Conservation (phyloP, 129 eudicot genomes). For the Saussurea involucrata region DNA sequence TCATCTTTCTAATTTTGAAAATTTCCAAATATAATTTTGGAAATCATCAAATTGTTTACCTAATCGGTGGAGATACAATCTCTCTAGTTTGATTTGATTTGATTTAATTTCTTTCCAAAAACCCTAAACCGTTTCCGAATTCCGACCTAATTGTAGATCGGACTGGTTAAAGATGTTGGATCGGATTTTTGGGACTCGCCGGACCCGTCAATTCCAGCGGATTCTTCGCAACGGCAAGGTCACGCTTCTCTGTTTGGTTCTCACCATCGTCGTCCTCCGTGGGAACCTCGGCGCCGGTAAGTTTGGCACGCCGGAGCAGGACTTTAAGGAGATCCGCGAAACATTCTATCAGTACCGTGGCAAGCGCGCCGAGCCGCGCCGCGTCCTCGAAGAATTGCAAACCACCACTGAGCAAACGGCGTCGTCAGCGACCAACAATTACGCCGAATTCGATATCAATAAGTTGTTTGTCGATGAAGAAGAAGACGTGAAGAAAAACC, state of each 20-base stretch:
- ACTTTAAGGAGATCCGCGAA: conserved; percentile 58
- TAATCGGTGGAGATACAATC: not conserved
- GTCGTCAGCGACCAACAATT: conserved; percentile 35
- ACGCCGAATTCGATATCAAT: conserved; percentile 54
- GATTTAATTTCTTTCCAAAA: conserved; percentile 4
- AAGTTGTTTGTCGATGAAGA: conserved; percentile 74
- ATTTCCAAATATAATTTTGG: not conserved
- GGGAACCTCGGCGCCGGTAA: conserved; percentile 75
- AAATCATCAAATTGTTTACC: not conserved
- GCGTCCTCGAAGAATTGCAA: conserved; percentile 56
- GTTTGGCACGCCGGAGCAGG: conserved; percentile 86
- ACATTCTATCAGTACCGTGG: conserved; percentile 51
- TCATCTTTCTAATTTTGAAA: not conserved
- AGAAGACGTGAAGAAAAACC: conserved; percentile 45
- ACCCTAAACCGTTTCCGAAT: not conserved
- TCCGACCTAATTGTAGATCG: conserved; percentile 12
- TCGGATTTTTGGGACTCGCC: conserved; percentile 50
- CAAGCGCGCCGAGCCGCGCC: conserved; percentile 67
- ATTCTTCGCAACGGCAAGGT: conserved; percentile 57
- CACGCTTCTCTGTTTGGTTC: conserved; percentile 55
- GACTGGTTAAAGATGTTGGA: conserved; percentile 39
- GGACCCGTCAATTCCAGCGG: conserved; percentile 56
- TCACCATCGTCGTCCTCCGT: conserved; percentile 68
- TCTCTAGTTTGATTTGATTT: not conserved
- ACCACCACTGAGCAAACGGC: conserved; percentile 20